phyloP scores from a whole-genome alignment of 345 rosid genomes.

The Arabis alpina region DNA sequence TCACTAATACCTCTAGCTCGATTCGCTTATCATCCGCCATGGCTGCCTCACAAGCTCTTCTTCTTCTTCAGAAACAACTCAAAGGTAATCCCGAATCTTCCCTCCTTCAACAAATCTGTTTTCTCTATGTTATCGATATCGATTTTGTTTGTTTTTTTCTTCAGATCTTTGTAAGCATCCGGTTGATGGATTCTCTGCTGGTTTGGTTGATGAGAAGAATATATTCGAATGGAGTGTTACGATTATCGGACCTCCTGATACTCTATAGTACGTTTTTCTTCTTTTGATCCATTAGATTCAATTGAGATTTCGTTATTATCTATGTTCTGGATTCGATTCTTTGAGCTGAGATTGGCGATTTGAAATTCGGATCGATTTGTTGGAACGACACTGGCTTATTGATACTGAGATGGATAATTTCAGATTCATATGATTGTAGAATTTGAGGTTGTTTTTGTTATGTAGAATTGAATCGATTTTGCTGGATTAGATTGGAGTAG shows the following conservation, averaged over 20 bases:
- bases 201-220: conserved; percentile 87
- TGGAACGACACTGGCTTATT: conserved; percentile 6
- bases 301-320: conserved; percentile 44
- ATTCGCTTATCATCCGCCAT: conserved; percentile 37
- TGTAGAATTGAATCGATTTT: conserved; percentile 9
- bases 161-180: conserved; percentile 99
- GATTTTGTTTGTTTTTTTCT: conserved; percentile 5
- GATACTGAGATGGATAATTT: not conserved
- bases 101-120: not conserved
- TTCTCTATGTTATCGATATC: conserved; percentile 7
- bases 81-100: conserved; percentile 52
- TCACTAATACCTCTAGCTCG: conserved; percentile 17
- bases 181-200: conserved; percentile 98
- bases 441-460: conserved; percentile 3
- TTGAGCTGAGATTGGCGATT: not conserved
- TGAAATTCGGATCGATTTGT: conserved; percentile 23
- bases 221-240: conserved; percentile 96
- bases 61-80: conserved; percentile 96
- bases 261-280: conserved; percentile 65
- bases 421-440: not conserved
- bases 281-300: conserved; percentile 50
- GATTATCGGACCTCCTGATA: conserved; percentile 97
- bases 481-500: conserved; percentile 9
- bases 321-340: conserved; percentile 14
- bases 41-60: conserved; percentile 77